Evolutionary conservation across 306 rosid genomes (phyloP), one percentile per base, ranked within the genome.

Genomic region (Medicago arabica): DNA sequence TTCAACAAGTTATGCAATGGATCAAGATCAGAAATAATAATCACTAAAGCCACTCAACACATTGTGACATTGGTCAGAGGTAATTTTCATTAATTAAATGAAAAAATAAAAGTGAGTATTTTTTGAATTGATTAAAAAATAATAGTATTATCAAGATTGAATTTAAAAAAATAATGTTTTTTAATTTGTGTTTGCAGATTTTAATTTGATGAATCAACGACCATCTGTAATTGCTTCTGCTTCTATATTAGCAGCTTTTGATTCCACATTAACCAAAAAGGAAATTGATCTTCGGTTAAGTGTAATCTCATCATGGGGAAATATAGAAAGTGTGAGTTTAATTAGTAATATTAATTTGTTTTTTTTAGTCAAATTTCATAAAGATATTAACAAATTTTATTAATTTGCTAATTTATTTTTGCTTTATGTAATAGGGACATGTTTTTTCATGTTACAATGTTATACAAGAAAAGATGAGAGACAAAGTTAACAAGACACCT

Each of bases 141-240:
- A 1, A 23, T 23, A 23, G 28, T 23, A 23, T 23, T 23, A 23
- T 23, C 28, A 23, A 23, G 28, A 23, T 23, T 23, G 28, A 23
- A 23, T 23, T 23, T 21, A 28, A 71, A 71, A 40, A 71, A 34
- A 15, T 69, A 38, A 53, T 12, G 64, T 4, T 61, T 75, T 71
- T 21, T 0, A 21, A 1, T 69, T 11, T 67, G 54, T 55, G 23
- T 28, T 0, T 84, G 79, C 82, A 95, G 98, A 89, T 74, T 77
- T 79, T 70, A 81, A 86, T 83, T 86, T 86, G 76, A 81, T 83
- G 83, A 86, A 87, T 83, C 86, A 82, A 69, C 55, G 90, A 36
- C 92, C 97, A 23, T 92, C 97, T 13, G 15, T 89, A 47, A 83
- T 95, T 43, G 96, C 98, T 8, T 96, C 92, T 2, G 91, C 96